Evolutionary conservation across 306 rosid species (phyloP), one percentile per base, ranked within the genome.

Genomic region (Gynostemma pentaphyllum): DNA sequence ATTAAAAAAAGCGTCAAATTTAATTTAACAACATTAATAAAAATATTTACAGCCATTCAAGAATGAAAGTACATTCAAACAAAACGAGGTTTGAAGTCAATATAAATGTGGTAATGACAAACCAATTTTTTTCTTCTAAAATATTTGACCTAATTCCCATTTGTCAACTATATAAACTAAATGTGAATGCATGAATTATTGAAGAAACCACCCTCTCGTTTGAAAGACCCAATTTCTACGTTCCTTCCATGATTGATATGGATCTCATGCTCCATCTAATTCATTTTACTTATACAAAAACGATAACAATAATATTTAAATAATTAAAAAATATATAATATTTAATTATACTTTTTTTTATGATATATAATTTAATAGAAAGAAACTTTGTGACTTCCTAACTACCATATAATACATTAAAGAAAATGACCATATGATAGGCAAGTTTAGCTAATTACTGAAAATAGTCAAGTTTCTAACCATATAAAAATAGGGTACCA

Each of bases 111-210:
- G 64, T 34, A 11, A 57, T 0, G 36, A 57, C 15, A 14, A 54
- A 29, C 9, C 9, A 34, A 1, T 1, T 34, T 5, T 4, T 34
- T 4, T n/a, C 23, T 6, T 32, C 0, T 19, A 57, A 34, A 18
- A 36, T 21, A 21, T 13, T 60, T 60, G 48, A 60, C 65, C n/a
- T n/a, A n/a, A 22, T 60, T 39, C 39, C 19, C 11, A 60, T 2
- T 60, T 22, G 65, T 60, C 65, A 60, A 60, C 65, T 60, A 3
- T 19, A 57, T 12, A 19, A n/a, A n/a, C n/a, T n/a, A n/a, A n/a
- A 12, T 37, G 41, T 39, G 39, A 19, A 36, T 18, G 18, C 36
- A 39, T 5, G 2, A 45, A 54, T 34, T 11, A 34, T 23, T 15
- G 30, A 27, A n/a, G 30, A 54, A 7, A 6, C 36, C 32, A 13